Base-by-base conservation (phyloP, 2,329 filamentous ascomycete species). In the Alternaria incomplexa region DNA sequence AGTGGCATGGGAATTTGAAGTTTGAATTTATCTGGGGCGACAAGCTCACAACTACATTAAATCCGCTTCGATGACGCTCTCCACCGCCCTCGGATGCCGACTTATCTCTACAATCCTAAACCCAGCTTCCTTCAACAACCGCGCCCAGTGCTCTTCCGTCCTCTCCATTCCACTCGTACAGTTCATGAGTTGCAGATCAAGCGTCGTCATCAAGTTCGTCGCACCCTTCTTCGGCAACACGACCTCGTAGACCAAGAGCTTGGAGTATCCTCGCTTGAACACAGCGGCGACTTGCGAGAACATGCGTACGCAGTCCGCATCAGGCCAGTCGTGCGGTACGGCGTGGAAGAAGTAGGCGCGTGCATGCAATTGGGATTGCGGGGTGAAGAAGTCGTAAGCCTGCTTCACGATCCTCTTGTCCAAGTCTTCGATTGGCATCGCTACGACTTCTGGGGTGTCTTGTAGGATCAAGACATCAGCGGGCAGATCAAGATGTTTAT, bases 151-250 rank as follows among this genome's bases (percentile, higher is more conserved):
- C 45, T 51, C 52, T 12, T 61, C 52, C 5, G 58, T 61, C 12
- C 58, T 61, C 52, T 56, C 52, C 52, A 56, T 17, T 11, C 45
- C 52, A 50, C 52, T 56, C 12, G 52, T 51, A 36, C 52, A 50
- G 17, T 56, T 56, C 58, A 61, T 61, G 5, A 61, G n/a, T 32
- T 56, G 58, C 32, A 61, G 28, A 26, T 61, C 58, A 25, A 61
- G 23, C 10, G 58, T 61, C 13, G 58, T 61, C 45, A 48, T 56
- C 13, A 61, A 17, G 28, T 36, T 56, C 2, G 58, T 56, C 32
- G 58, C 52, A 9, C 45, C 58, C 36, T 51, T 51, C 13, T 61
- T 56, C 25, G 58, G 58, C 15, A 56, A 4, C 9, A 61, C 45
- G 22, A 61, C 45, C 32, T 61, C 52, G n/a, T 61, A 61, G 7